phyloP scores from a whole-genome alignment of 2,329 filamentous ascomycete species.

The Penicillium sp. region DNA sequence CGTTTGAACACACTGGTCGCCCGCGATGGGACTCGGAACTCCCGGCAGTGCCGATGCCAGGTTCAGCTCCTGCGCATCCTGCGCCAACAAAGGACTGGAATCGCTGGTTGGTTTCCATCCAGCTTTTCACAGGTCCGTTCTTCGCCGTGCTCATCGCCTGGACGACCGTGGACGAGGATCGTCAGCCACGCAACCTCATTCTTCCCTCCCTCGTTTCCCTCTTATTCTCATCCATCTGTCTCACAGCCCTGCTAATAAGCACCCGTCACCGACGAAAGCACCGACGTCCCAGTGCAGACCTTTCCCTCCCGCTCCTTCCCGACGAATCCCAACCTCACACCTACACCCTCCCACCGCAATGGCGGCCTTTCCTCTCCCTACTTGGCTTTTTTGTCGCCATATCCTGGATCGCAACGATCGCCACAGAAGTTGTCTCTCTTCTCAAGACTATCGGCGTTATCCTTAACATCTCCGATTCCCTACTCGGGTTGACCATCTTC shows the following conservation, averaged over 20 bases:
- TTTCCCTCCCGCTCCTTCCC: not conserved
- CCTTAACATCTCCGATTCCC: constrained; percentile 83
- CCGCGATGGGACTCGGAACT: constrained; percentile 36
- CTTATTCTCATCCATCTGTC: constrained; percentile 56
- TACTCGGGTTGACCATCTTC: constrained; percentile 89
- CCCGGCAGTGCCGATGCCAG: constrained; percentile 25
- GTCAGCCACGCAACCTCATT: constrained; percentile 46
- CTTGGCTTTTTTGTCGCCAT: constrained; percentile 85
- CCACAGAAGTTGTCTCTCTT: constrained; percentile 88
- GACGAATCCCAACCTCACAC: constrained; percentile 21
- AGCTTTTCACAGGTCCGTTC: constrained; percentile 76
- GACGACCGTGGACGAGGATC: constrained; percentile 49
- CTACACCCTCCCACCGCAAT: constrained; percentile 54
- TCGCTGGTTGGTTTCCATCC: constrained; percentile 76
- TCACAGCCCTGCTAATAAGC: constrained; percentile 58
- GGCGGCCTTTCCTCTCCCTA: constrained; percentile 73
- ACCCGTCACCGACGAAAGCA: constrained; percentile 45
- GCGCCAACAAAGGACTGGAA: constrained; percentile 58
- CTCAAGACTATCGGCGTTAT: constrained; percentile 90
- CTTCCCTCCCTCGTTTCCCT: constrained; percentile 57
- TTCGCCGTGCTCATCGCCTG: constrained; percentile 70
- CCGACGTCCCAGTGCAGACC: not conserved
- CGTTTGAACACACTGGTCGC: constrained; percentile 12
- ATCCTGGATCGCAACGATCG: constrained; percentile 92
- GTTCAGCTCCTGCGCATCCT: not conserved